Percentiles rank a stretch among this genome's conserved stretches.
Evolutionary conservation across 2,329 filamentous ascomycete species (phyloP).

Genomic region (Fusarium cicatricum): DNA sequence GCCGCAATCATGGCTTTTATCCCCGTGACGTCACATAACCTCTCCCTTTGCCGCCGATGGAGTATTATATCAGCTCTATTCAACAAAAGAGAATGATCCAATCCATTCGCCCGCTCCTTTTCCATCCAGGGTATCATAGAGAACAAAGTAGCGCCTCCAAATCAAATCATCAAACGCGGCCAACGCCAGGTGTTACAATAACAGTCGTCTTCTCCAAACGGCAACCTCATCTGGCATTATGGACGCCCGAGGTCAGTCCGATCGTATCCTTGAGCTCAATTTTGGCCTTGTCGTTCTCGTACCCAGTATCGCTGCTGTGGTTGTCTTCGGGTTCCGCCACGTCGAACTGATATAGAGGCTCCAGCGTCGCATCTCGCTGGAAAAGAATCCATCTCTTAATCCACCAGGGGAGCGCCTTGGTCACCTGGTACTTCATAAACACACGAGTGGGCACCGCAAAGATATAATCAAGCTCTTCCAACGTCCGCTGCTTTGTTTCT

Average conservation of each 20-base stretch:
- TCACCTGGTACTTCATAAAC: constrained; percentile 65
- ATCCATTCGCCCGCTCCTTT: constrained; percentile 32
- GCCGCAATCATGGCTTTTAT: constrained; percentile 9
- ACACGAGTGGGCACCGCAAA: constrained; percentile 66
- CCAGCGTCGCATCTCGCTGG: constrained; percentile 51
- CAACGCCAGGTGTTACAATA: constrained; percentile 26
- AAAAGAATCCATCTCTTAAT: constrained; percentile 65
- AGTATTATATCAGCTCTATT: no score
- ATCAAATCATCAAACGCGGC: constrained; percentile 12
- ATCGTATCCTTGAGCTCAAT: constrained; percentile 50
- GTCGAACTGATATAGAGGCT: constrained; percentile 55
- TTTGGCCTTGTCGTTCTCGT: constrained; percentile 50
- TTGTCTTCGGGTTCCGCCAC: constrained; percentile 45
- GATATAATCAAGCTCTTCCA: constrained; percentile 66
- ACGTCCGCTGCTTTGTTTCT: constrained; percentile 65
- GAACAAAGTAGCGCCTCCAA: constrained; percentile 20
- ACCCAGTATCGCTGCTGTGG: constrained; percentile 43
- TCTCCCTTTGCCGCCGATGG: no score
- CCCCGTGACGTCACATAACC: constrained; percentile 21
- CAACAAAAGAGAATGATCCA: constrained; percentile 22
- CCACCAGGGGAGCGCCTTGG: constrained; percentile 67
- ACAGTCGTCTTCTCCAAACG: constrained; percentile 1
- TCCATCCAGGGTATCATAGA: constrained; percentile 40
- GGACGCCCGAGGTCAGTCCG: constrained; percentile 41
- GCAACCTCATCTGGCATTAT: constrained; percentile 18